phyloP scores from a whole-genome alignment of 2,329 filamentous ascomycete species.

The Whalleya microplaca region DNA sequence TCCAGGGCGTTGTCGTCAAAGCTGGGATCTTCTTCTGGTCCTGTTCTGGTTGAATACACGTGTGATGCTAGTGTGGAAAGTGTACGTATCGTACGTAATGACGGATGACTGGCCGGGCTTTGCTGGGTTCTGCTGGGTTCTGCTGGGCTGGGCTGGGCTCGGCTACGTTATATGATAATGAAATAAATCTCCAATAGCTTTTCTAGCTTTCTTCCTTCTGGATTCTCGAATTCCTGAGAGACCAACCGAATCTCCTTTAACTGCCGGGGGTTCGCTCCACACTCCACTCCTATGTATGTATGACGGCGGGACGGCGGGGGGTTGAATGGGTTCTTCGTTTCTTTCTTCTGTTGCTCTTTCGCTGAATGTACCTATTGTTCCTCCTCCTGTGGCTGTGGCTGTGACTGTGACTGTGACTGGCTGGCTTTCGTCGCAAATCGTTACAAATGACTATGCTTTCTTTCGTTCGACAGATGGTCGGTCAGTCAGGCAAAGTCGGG shows the following conservation, averaged over 20 bases:
- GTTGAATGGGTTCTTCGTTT: conserved; percentile 8
- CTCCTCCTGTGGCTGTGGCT: no score
- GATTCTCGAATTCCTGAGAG: not conserved
- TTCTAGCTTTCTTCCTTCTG: not conserved
- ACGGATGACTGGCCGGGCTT: no score
- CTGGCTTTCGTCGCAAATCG: conserved; percentile 14
- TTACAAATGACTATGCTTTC: conserved; percentile 10
- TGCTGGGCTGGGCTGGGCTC: no score
- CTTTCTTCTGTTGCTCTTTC: conserved; percentile 6
- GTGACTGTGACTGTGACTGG: not conserved
- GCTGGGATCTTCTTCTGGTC: not conserved
- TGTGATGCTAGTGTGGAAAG: no score
- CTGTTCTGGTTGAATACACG: not conserved
- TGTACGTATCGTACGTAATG: no score
- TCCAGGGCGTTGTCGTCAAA: not conserved
- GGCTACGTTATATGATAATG: no score
- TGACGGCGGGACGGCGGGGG: not conserved
- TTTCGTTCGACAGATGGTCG: conserved; percentile 1
- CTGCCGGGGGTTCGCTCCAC: conserved; percentile 2
- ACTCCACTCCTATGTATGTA: no score
- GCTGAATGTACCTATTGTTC: no score
- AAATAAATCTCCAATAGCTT: not conserved
- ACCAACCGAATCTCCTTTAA: not conserved
- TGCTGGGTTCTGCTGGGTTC: no score
- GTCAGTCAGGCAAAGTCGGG: conserved; percentile 14